Base-by-base conservation (phyloP, 805 yeast genomes). In the Metschnikowia kunwiensis region DNA sequence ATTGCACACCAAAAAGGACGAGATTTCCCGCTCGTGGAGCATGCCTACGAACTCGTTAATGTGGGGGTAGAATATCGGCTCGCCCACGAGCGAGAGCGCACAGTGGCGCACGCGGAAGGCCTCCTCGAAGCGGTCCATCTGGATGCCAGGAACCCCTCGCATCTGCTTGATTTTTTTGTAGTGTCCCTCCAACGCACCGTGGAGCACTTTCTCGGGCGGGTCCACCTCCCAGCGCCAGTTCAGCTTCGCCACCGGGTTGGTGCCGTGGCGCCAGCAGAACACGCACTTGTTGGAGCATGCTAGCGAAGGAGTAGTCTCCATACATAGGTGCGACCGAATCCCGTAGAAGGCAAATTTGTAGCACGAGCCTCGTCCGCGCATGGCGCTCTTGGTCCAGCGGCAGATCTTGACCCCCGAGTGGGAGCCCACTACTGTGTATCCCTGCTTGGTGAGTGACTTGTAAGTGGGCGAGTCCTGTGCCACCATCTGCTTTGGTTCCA, bases 181-280 rank as follows among this genome's bases (percentile, higher is more conserved):
- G 57, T 88, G 97, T 3, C 95, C 96, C 46, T 74, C 78, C 29
- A 88, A 61, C 0, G 96, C 96, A 19, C 96, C 96, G 30, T 84
- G 77, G 38, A 88, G 57, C 33, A 88, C 86, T 42, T 70, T 80
- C 49, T 86, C 89, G 0, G 97, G 96, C 14, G 82, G 80, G 59
- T 88, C 96, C 10, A 87, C 85, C 53, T 87, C 91, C 97, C 97
- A 88, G 53, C 96, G 70, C 97, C 97, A 88, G 44, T 66, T 68
- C 42, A 82, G 82, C 19, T 95, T 88, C 12, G 96, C 96, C 2
- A 89, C 96, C 0, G 97, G 97, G 54, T 88, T 89, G 2, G 96
- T 88, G 32, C 97, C 97, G 60, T 88, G 97, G 58, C 97, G 76
- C 97, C 97, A 88, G 64, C 97, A 88, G 55, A 88, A 88, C 4